These are phyloP conservation scores for Thielaviopsis punctulata DNA, from an alignment of 2,329 filamentous ascomycete species.

Conservation along the genomic window DNA sequence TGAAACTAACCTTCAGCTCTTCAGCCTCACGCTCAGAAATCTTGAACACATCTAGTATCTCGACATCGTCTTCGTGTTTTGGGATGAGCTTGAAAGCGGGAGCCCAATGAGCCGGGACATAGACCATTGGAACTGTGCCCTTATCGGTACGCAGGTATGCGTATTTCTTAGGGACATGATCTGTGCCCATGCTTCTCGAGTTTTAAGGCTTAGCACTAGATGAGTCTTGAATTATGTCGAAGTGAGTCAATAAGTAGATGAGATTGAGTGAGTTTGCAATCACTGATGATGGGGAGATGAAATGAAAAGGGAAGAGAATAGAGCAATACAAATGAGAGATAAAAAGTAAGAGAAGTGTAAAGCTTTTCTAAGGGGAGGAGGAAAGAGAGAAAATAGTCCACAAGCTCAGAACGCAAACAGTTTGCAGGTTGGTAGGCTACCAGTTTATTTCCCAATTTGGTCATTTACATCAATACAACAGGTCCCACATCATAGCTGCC, in stretches of 20 bases:
- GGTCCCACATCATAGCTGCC: no score
- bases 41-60: background rate
- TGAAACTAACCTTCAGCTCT: background rate
- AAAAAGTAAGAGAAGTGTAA: background rate
- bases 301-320: no score
- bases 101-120: background rate
- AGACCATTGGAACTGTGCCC: background rate
- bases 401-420: background rate
- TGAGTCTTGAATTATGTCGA: no score
- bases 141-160: background rate
- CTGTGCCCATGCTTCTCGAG: background rate
- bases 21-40: background rate
- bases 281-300: no score
- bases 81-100: background rate
- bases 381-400: background rate
- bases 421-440: background rate
- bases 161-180: background rate
- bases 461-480: background rate
- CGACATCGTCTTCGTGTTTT: background rate
- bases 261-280: no score
- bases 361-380: background rate
- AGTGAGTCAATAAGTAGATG: no score
- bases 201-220: no score
- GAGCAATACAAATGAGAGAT: no score
- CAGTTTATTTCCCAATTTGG: background rate